Base-by-base conservation (phyloP, 2,329 filamentous ascomycete species). In the Sarocladiaceae sp. region DNA sequence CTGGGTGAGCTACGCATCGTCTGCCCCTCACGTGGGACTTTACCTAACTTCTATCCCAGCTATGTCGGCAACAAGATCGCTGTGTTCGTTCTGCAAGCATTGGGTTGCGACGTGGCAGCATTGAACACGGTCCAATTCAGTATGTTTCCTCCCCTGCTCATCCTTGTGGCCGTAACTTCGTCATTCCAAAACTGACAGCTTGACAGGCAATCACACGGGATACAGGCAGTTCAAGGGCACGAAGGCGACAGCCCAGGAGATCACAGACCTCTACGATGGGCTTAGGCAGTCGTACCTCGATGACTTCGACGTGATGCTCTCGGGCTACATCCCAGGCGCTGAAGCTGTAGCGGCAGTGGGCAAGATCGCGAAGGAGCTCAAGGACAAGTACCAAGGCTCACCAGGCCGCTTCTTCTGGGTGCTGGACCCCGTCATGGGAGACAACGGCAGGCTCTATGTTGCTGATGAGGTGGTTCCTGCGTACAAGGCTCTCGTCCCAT, bases 21-120 rank as follows among this genome's bases (percentile, higher is more conserved):
- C 19, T 16, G 21, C 21, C 20, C 20, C 18, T 35, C 15, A 45
- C 35, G 20, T 21, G 15, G 24, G 18, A 33, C 23, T 18, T 19
- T 31, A 48, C 43, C 47, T 47, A 40, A 43, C 45, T 33, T 5
- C 29, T 21, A 42, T 42, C 29, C 29, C 46, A 95, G 93, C 61
- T 91, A 96, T 75, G 93, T 98, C 53, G 93, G 93, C 43, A 98
- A 98, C 64, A 95, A 91, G 58, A 95, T 98, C 73, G 90, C 90
- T 33, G 89, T 89, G 1, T 94, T 95, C 59, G 88, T 90, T 53
- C 84, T 98, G 75, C 91, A 98, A 64, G 85, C 86, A 1, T 69
- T 98, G 42, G 93, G 93, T 39, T 96, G 89, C 59, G 91, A 98
- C 57, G 91, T 96, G 6, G 85, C 89, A 7, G 88, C 89, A 2